Evolutionary conservation across 1,284 basidiomycete genomes (phyloP).

Genomic region (Abortiporus biennis): DNA sequence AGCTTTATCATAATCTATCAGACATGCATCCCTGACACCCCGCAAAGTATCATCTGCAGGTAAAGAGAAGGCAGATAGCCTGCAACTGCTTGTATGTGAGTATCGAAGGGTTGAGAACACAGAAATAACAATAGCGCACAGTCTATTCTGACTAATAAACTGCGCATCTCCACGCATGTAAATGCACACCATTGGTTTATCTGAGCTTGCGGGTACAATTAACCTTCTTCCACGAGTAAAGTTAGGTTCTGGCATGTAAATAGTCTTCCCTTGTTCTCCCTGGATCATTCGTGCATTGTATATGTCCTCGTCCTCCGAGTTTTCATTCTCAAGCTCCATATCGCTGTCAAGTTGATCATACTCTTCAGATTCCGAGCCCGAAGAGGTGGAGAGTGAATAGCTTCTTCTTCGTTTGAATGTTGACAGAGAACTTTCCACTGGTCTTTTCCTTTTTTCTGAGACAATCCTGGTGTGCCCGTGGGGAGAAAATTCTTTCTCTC

Average conservation of each 20-base stretch:
- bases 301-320: no score
- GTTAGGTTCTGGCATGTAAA: constrained; percentile 33
- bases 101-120: constrained; percentile 7
- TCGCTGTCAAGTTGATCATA: no score
- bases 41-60: constrained; percentile 32
- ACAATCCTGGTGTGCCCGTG: no score
- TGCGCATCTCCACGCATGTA: constrained; percentile 47
- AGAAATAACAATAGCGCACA: constrained; percentile 17
- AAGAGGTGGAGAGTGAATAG: no score
- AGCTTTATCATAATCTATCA: constrained; percentile 31
- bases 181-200: constrained; percentile 36
- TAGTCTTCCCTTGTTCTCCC: constrained; percentile 13
- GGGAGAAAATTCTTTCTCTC: no score
- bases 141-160: constrained; percentile 34
- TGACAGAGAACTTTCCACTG: no score
- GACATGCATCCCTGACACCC: constrained; percentile 32
- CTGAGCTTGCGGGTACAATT: constrained; percentile 28
- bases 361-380: no score
- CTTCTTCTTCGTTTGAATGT: no score
- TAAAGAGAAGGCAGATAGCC: constrained; percentile 36
- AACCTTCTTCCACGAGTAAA: constrained; percentile 37
- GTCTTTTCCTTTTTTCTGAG: no score
- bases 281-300: no score
- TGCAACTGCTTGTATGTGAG: constrained; percentile 20
- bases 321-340: no score